Evolutionary conservation across 129 eudicot genomes (phyloP).

Genomic region (Tagetes patula): DNA sequence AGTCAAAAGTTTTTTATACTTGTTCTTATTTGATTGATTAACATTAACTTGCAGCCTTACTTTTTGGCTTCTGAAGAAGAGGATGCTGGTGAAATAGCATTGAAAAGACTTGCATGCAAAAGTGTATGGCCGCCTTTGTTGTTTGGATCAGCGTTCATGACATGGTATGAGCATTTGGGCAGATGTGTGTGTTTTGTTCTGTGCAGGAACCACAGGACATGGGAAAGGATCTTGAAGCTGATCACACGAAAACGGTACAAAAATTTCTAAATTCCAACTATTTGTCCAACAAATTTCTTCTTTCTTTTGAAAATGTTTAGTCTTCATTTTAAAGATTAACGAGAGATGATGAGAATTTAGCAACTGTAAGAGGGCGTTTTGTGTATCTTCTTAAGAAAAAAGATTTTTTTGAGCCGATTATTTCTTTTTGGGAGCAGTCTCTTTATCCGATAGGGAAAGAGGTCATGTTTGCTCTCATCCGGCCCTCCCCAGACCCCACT

Average conservation of each 20-base stretch:
- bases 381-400: too few species aligned
- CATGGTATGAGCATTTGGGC: constrained; percentile 91
- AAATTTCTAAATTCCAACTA: constrained; percentile 7
- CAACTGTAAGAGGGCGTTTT: neutral
- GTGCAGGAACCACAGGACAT: constrained; percentile 67
- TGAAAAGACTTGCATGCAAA: constrained; percentile 53
- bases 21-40: constrained; percentile 5
- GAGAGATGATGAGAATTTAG: neutral
- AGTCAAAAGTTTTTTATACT: constrained; percentile 18
- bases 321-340: neutral
- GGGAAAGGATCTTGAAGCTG: constrained; percentile 61
- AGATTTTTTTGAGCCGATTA: too few species aligned
- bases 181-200: constrained; percentile 65
- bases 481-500: too few species aligned
- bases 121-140: constrained; percentile 74
- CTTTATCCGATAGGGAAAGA: too few species aligned
- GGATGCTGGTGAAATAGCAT: constrained; percentile 47
- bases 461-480: too few species aligned
- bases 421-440: too few species aligned
- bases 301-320: neutral
- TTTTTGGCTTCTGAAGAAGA: constrained; percentile 25
- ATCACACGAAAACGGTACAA: constrained; percentile 59
- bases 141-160: constrained; percentile 76
- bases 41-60: constrained; percentile 30
- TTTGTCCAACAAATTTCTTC: neutral